phyloP scores from a whole-genome alignment of 192 early-diverging fungal genomes.

The Gamsiella multidivaricata region DNA sequence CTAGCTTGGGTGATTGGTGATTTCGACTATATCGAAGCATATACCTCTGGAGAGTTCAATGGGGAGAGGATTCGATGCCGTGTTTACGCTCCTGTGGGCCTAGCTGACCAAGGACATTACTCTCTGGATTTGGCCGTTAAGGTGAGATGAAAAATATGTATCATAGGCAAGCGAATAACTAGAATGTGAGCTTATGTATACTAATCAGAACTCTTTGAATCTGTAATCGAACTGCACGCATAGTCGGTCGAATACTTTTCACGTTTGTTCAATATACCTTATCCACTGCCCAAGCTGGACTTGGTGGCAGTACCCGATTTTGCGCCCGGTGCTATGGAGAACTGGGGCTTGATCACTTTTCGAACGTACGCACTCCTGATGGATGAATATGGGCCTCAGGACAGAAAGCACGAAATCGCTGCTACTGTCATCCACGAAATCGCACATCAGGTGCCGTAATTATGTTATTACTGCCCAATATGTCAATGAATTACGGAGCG shows the following conservation, averaged over 20 bases:
- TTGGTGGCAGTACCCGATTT: conserved; percentile 73
- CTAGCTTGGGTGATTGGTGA: conserved; percentile 66
- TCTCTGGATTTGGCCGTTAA: conserved; percentile 48
- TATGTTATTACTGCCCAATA: background rate
- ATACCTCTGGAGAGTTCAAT: conserved; percentile 38
- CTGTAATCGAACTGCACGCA: background rate
- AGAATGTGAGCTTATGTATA: no score
- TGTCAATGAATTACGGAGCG: background rate
- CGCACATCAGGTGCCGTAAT: conserved; percentile 33
- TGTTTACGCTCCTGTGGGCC: conserved; percentile 60
- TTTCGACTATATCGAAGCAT: conserved; percentile 57
- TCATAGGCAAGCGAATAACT: background rate
- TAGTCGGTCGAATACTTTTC: conserved; percentile 53
- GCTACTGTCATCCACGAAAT: conserved; percentile 57
- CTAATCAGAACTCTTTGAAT: no score
- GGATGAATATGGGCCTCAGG: conserved; percentile 49
- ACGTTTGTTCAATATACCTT: conserved; percentile 57
- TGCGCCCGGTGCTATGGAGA: conserved; percentile 71
- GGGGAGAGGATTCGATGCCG: conserved; percentile 56
- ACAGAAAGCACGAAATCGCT: conserved; percentile 43
- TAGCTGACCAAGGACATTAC: conserved; percentile 49
- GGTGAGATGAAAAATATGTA: background rate
- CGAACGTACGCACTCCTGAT: conserved; percentile 50
- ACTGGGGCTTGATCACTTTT: conserved; percentile 61
- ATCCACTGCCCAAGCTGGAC: conserved; percentile 65